Conservation (phyloP, 768 basidiomycete species). For the Sarcomyxa edulis region DNA sequence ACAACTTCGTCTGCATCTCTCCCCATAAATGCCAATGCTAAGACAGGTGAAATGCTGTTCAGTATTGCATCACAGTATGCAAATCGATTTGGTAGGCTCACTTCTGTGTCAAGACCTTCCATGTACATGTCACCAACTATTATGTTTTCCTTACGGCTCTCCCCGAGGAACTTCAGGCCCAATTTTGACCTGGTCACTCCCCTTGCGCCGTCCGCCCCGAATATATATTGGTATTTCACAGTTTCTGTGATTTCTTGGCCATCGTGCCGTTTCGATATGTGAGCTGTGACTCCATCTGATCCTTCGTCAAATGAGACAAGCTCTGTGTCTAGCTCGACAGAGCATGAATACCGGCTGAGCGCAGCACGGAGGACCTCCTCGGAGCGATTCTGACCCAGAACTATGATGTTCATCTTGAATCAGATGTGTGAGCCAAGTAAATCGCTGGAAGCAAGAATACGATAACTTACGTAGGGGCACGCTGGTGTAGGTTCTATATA, state of each 20-base stretch:
- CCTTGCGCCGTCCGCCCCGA: constrained; percentile 40
- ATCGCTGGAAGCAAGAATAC: background rate
- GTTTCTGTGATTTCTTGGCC: constrained; percentile 20
- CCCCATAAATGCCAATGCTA: constrained; percentile 2
- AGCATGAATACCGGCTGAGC: constrained; percentile 24
- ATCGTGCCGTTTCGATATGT: constrained; percentile 11
- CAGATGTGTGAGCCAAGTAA: constrained; percentile 7
- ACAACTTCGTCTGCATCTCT: background rate
- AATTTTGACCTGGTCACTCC: constrained; percentile 36
- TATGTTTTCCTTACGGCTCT: constrained; percentile 28
- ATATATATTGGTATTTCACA: constrained; percentile 27
- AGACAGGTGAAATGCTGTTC: background rate
- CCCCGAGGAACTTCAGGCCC: constrained; percentile 34
- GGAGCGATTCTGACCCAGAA: constrained; percentile 17
- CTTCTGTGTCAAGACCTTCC: constrained; percentile 5
- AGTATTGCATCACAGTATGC: too few species aligned
- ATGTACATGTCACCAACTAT: constrained; percentile 30
- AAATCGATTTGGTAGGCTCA: constrained; percentile 2
- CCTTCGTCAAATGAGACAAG: constrained; percentile 37
- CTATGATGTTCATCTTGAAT: constrained; percentile 9
- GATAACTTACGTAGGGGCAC: background rate
- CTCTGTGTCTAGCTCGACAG: constrained; percentile 40
- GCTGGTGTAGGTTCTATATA: constrained; percentile 3
- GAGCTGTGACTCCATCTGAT: constrained; percentile 28
- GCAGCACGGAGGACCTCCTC: constrained; percentile 33